phyloP scores from a whole-genome alignment of 2,329 filamentous ascomycete genomes.

The Penicillium verrucosum region DNA sequence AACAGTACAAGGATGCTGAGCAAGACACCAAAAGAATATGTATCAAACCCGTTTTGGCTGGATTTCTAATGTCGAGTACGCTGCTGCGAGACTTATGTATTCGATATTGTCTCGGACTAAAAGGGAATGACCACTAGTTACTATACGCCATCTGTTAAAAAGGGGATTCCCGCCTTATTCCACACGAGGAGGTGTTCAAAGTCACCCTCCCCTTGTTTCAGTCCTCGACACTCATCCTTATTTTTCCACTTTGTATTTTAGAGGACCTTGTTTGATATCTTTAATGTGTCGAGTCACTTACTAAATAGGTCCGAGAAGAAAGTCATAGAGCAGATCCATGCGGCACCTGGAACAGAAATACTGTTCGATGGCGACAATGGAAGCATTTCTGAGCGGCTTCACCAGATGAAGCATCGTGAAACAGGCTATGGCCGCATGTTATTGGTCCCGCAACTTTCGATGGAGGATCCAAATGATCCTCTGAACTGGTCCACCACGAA shows the following conservation, averaged over 20 bases:
- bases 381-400: slow-evolving; percentile 9
- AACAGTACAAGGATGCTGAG: background rate
- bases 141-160: background rate
- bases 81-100: background rate
- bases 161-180: background rate
- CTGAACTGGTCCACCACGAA: slow-evolving; percentile 13
- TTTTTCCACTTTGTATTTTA: background rate
- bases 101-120: background rate
- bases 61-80: background rate
- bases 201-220: too few relatives aligned
- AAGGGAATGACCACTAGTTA: background rate
- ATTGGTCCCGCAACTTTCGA: slow-evolving; percentile 15
- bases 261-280: background rate
- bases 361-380: slow-evolving; percentile 6
- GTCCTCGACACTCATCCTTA: background rate
- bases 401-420: slow-evolving; percentile 22
- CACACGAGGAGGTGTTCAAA: background rate
- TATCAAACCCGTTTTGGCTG: background rate
- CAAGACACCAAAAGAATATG: background rate
- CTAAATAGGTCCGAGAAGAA: background rate
- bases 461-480: slow-evolving; percentile 16
- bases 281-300: background rate
- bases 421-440: slow-evolving; percentile 12
- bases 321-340: background rate
- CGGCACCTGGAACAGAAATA: slow-evolving; percentile 12